Base-by-base conservation (phyloP, 129 eudicot species). In the Tanacetum coccineum region DNA sequence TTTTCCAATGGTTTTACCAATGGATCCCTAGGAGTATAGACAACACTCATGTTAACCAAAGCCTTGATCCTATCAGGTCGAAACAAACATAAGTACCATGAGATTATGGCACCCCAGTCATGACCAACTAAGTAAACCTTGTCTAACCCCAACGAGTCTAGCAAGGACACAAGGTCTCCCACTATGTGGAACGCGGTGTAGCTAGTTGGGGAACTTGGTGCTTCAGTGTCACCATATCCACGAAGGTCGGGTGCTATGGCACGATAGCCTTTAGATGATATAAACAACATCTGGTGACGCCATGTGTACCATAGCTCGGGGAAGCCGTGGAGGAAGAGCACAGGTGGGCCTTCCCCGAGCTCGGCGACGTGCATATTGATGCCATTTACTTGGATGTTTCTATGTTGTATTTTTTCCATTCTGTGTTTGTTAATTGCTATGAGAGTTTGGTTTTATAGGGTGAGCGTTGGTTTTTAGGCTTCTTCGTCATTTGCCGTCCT, bases 281-380 rank as follows among this genome's bases (percentile, higher is more conserved):
- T 79, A 45, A 11, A 71, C 30, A 86, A 44, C 85, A 92, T 76
- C 73, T 92, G 98, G 83, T 92, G 96, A 68, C 98, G 98, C 96
- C 98, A 86, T 0, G 95, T 61, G 85, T 92, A 92, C 96, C 96
- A 88, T 45, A 86, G 86, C 63, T 92, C 91, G 0, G 96, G 96
- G 86, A 85, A 92, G 55, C 98, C 98, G 55, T 92, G 98, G 80
- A 92, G 75, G 72, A 92, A 73, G 13, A 92, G 83, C 59, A 92
- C 76, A 2, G 84, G 74, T 0, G 85, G 88, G 42, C 96, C 96
- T 28, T 76, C 69, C 9, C 94, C 96, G 13, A 83, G 68, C 58
- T 92, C 87, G 25, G 95, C 98, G 0, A 88, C 79, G 76, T 92
- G 96, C 88, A 92, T 79, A 13, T 82, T 88, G 59, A 92, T 84